phyloP scores from a whole-genome alignment of 208 protist genomes.

The Crithidia fasciculata region DNA sequence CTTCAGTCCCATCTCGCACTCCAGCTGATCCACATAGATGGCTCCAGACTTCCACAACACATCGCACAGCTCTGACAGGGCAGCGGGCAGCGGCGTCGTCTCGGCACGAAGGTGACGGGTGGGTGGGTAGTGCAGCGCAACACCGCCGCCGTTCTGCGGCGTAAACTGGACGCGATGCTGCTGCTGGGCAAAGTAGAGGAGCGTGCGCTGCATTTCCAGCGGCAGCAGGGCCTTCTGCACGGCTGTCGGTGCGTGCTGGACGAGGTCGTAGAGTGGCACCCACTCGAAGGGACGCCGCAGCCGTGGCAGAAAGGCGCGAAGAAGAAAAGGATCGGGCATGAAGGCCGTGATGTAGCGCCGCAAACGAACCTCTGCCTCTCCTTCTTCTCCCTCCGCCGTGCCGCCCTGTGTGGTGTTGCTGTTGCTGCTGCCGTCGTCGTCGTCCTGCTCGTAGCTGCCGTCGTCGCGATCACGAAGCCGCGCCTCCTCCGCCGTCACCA shows the following conservation, averaged over 20 bases:
- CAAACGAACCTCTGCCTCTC: neutral
- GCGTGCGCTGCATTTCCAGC: slow-evolving; percentile 32
- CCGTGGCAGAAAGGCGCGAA: slow-evolving; percentile 30
- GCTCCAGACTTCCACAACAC: slow-evolving; percentile 3
- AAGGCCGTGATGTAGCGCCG: slow-evolving; percentile 35
- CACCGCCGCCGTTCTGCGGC: slow-evolving; percentile 38
- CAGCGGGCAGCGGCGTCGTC: slow-evolving; percentile 32
- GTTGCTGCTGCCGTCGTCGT: neutral
- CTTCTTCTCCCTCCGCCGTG: neutral
- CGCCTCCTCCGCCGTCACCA: neutral
- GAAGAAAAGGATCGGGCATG: slow-evolving; percentile 49
- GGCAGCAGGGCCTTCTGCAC: slow-evolving; percentile 37
- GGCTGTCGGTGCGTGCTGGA: slow-evolving; percentile 30
- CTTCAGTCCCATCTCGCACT: neutral
- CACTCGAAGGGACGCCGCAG: slow-evolving; percentile 31
- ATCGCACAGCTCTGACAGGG: slow-evolving; percentile 15
- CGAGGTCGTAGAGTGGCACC: slow-evolving; percentile 38
- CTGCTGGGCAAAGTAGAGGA: slow-evolving; percentile 74
- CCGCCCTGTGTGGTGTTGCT: neutral
- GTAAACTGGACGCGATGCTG: slow-evolving; percentile 66
- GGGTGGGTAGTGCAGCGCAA: slow-evolving; percentile 20
- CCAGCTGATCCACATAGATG: slow-evolving; percentile 27
- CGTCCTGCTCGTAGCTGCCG: neutral
- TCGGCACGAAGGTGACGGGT: slow-evolving; percentile 12
- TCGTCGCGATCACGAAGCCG: neutral